Base-by-base conservation (phyloP, 345 rosid genomes). In the Passiflora organensis region DNA sequence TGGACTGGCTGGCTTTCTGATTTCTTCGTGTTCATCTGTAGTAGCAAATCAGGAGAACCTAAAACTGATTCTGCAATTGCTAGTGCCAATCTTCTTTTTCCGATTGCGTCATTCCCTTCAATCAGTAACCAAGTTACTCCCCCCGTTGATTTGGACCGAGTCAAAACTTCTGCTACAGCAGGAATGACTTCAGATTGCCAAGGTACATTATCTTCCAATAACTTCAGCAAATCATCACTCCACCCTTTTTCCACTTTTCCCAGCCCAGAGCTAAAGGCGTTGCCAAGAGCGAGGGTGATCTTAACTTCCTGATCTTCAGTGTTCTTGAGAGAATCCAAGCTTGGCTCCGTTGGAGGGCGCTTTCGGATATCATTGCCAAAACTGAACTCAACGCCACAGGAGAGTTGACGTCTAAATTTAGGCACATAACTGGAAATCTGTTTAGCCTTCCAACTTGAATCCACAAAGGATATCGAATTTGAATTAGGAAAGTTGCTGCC, bases 211-310 rank as follows among this genome's bases (percentile, higher is more conserved):
- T 82, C 82, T 43, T 71, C 78, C 61, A 90, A 73, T 62, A 71
- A 38, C 63, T 73, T 65, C 15, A 55, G 53, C 45, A 87, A 48
- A 32, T 67, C 74, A 24, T 65, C 74, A 41, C 37, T 43, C 32
- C 52, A 47, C 46, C 65, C 64, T 56, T 67, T 72, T 20, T 64
- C 72, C 43, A 52, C 53, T 48, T 73, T 75, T 55, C 61, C 76
- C 38, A 57, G 52, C 63, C 68, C 82, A 32, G 78, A 69, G 50
- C 63, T 68, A 38, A 58, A 37, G 49, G 72, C 80, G 70, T 62
- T 79, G 11, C 97, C 95, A 46, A 90, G 86, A 12, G 79, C 84
- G 63, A 90, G 95, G 48, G 85, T 81, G 68, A 85, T 77, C 66
- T 78, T 87, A 16, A 74, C 79, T 42, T 90, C 94, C 62, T 75